phyloP scores from a whole-genome alignment of 1,284 basidiomycete species.

The Rhodotorula sp. region DNA sequence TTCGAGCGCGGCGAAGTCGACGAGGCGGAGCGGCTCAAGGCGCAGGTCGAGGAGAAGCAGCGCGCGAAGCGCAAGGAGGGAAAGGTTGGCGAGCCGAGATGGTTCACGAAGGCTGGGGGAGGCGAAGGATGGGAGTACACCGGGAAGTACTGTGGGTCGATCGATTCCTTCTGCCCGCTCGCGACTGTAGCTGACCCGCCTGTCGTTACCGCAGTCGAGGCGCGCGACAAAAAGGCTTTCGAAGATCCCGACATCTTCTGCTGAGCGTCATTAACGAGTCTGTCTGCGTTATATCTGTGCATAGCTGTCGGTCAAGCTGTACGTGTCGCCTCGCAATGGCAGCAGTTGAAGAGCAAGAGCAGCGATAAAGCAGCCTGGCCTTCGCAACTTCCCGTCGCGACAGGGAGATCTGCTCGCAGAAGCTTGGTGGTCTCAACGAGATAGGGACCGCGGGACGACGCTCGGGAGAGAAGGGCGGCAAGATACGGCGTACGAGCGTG shows the following conservation, averaged over 20 bases:
- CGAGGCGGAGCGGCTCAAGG: conserved; percentile 72
- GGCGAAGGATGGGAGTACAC: conserved; percentile 38
- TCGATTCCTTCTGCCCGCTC: neutral
- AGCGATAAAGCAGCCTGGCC: too few species aligned
- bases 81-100: conserved; percentile 47
- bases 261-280: neutral
- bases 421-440: too few species aligned
- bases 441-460: too few species aligned
- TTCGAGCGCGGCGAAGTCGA: conserved; percentile 76
- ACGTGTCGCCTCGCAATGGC: too few species aligned
- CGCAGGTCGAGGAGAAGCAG: conserved; percentile 63
- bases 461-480: too few species aligned
- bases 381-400: too few species aligned
- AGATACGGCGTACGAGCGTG: too few species aligned
- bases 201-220: conserved; percentile 18
- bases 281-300: too few species aligned
- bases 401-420: too few species aligned
- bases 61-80: conserved; percentile 48
- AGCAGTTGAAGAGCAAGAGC: too few species aligned
- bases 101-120: conserved; percentile 29
- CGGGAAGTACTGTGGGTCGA: conserved; percentile 39
- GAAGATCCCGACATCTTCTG: conserved; percentile 36
- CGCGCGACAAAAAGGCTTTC: conserved; percentile 27
- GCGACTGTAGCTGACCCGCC: neutral
- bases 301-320: too few species aligned